Percentiles rank a stretch among this genome's conserved stretches.
Conservation (phyloP, 2,329 filamentous ascomycete genomes). For the Dothistroma septosporum region DNA sequence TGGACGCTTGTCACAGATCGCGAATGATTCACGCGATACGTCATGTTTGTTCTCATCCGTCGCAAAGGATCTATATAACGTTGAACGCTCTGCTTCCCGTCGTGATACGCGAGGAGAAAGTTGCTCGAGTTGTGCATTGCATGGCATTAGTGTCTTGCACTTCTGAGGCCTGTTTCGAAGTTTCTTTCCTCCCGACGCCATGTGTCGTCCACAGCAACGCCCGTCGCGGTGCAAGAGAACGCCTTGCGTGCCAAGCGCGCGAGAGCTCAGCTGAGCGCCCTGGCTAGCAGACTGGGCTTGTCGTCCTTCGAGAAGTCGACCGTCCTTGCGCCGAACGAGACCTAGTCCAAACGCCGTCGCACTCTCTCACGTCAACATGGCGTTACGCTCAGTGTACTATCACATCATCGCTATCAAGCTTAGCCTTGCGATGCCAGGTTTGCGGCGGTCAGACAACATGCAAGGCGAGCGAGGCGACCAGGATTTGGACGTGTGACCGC, state of each 20-base stretch:
- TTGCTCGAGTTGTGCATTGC: background rate
- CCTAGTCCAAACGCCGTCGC: background rate
- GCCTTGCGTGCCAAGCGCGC: background rate
- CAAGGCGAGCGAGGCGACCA: background rate
- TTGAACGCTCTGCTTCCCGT: background rate
- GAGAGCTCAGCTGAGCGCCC: constrained; percentile 3
- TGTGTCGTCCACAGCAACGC: constrained; percentile 4
- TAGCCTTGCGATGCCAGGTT: background rate
- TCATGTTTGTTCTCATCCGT: background rate
- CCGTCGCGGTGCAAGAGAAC: background rate
- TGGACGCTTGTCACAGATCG: background rate
- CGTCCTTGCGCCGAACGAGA: background rate
- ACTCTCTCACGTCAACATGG: constrained; percentile 1
- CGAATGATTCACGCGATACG: background rate
- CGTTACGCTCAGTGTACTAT: background rate
- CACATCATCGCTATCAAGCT: constrained; percentile 4
- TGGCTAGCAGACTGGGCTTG: background rate
- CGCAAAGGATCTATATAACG: background rate
- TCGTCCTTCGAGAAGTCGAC: background rate
- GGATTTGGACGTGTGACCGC: background rate
- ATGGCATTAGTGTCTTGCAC: background rate
- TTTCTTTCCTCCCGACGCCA: background rate
- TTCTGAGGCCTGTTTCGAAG: background rate
- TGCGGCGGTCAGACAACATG: background rate
- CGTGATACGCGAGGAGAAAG: background rate